Evolutionary conservation across 345 rosid genomes (phyloP).

Genomic region (Erucastrum elatum): DNA sequence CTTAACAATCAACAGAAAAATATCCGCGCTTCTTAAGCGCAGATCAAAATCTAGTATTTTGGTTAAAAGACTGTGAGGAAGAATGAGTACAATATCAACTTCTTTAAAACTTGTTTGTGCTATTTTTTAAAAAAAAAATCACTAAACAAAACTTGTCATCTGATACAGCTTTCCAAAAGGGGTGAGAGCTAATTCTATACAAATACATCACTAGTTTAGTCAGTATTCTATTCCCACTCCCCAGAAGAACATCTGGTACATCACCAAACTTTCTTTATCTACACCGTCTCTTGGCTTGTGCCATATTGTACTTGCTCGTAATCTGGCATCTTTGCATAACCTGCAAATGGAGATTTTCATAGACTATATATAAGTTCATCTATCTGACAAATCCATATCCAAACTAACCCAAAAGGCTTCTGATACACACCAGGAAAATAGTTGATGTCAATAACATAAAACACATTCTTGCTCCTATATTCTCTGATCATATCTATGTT

Average conservation of each 20-base stretch:
- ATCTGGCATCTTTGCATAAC: slow-evolving; percentile 87
- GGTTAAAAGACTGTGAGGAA: too few species aligned
- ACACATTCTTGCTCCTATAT: slow-evolving; percentile 66
- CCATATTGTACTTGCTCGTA: slow-evolving; percentile 66
- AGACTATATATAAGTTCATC: background rate
- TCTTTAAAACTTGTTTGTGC: background rate
- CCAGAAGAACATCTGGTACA: background rate
- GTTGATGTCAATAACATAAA: slow-evolving; percentile 90
- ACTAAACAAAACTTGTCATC: slow-evolving; percentile 29
- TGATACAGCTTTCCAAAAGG: slow-evolving; percentile 18
- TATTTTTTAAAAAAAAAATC: background rate
- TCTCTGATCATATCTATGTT: slow-evolving; percentile 92
- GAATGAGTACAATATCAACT: background rate
- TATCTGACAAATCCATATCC: background rate
- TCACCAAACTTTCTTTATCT: slow-evolving; percentile 10
- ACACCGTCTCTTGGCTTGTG: slow-evolving; percentile 43
- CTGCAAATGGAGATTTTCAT: slow-evolving; percentile 45
- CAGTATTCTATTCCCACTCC: slow-evolving; percentile 7
- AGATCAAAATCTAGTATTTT: too few species aligned
- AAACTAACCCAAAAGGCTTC: background rate
- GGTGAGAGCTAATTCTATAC: slow-evolving; percentile 28
- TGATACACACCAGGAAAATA: slow-evolving; percentile 72
- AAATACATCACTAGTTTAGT: slow-evolving; percentile 32
- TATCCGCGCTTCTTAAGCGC: too few species aligned
- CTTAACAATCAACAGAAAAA: too few species aligned